phyloP scores from a whole-genome alignment of 2,329 filamentous ascomycete genomes.

The Fusarium napiforme region DNA sequence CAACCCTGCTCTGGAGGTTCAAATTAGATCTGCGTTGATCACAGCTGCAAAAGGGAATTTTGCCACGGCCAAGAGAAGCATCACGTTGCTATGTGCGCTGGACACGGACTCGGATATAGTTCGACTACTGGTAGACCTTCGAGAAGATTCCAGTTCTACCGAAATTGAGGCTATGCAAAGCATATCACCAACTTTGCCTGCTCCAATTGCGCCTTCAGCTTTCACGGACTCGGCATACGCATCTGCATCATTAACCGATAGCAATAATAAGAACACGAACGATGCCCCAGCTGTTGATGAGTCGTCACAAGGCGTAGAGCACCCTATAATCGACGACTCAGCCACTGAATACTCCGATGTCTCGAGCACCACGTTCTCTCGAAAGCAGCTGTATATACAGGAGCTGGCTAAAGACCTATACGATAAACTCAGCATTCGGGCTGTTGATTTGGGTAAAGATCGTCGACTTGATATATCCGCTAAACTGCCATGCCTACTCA shows the following conservation, averaged over 20 bases:
- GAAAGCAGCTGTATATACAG: background rate
- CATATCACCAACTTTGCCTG: rapidly evolving
- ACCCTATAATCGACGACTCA: background rate
- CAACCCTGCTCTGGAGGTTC: too few relatives aligned
- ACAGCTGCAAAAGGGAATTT: too few relatives aligned
- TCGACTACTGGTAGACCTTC: too few relatives aligned
- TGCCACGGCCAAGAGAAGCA: too few relatives aligned
- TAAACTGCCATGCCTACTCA: background rate
- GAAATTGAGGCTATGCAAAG: background rate
- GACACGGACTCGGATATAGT: too few relatives aligned
- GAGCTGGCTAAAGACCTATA: background rate
- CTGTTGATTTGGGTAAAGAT: background rate
- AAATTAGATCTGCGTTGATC: too few relatives aligned
- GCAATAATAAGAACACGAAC: background rate
- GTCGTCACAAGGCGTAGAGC: background rate
- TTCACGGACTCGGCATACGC: background rate
- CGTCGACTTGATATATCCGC: background rate
- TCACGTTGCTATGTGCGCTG: too few relatives aligned
- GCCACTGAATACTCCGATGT: background rate
- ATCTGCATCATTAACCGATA: background rate
- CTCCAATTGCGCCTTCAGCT: background rate
- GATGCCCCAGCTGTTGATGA: background rate
- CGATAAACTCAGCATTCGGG: background rate
- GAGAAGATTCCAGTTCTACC: too few relatives aligned
- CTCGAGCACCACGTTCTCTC: background rate